phyloP scores from a whole-genome alignment of 768 basidiomycete species.

The Daedaleopsis nitida region DNA sequence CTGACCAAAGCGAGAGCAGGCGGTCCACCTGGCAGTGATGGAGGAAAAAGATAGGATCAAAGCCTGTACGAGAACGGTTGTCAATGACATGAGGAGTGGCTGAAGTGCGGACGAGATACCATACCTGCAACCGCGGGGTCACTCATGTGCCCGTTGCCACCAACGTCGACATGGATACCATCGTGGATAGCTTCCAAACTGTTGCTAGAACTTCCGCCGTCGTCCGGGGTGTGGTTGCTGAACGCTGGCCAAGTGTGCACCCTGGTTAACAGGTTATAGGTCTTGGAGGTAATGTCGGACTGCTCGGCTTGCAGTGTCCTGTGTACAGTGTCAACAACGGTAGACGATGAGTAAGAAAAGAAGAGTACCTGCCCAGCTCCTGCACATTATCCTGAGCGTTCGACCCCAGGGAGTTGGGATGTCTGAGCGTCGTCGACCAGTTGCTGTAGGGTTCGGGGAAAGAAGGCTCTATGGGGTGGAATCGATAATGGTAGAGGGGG shows the following conservation, averaged over 20 bases:
- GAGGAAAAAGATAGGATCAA: slow-evolving; percentile 57
- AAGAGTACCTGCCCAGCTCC: slow-evolving; percentile 4
- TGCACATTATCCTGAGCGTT: slow-evolving; percentile 13
- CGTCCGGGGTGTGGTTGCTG: slow-evolving; percentile 45
- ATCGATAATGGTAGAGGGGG: slow-evolving; percentile 17
- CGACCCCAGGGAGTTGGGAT: slow-evolving; percentile 10
- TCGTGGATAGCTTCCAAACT: slow-evolving; percentile 56
- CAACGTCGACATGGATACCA: slow-evolving; percentile 39
- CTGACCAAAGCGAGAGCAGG: slow-evolving; percentile 52
- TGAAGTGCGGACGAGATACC: neutral
- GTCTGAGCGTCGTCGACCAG: slow-evolving; percentile 19
- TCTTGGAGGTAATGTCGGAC: slow-evolving; percentile 10
- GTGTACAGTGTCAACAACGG: neutral
- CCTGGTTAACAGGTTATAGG: slow-evolving; percentile 13
- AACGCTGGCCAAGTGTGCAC: slow-evolving; percentile 44
- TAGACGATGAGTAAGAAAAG: neutral
- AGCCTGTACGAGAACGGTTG: slow-evolving; percentile 31
- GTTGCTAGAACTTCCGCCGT: slow-evolving; percentile 42
- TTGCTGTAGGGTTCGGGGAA: slow-evolving; percentile 16
- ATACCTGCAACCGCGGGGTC: slow-evolving; percentile 43
- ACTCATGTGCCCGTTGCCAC: slow-evolving; percentile 44
- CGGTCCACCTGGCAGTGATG: slow-evolving; percentile 59
- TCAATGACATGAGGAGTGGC: neutral
- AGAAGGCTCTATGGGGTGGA: slow-evolving; percentile 14
- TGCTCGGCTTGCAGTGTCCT: slow-evolving; percentile 9